Conservation (phyloP, 768 basidiomycete species). For the Russula virescens region DNA sequence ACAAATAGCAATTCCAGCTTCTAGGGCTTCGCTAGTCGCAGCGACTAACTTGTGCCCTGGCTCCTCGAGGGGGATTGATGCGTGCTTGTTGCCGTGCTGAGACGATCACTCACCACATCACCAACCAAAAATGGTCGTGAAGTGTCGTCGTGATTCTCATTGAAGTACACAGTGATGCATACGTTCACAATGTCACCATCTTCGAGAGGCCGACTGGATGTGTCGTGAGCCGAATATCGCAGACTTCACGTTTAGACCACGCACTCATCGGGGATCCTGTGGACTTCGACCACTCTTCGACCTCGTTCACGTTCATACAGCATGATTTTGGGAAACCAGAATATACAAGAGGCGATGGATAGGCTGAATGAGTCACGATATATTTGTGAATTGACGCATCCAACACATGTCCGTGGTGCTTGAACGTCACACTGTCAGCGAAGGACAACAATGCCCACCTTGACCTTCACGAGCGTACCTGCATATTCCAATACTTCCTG, state of each 20-base stretch:
- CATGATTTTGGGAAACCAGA: no score
- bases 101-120: constrained; percentile 65
- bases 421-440: background rate
- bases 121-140: constrained; percentile 81
- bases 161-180: constrained; percentile 73
- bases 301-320: constrained; percentile 86
- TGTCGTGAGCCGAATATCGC: background rate
- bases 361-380: constrained; percentile 63
- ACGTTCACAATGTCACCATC: constrained; percentile 82
- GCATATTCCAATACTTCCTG: constrained; percentile 20
- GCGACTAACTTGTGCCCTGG: constrained; percentile 60
- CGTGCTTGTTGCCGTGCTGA: no score
- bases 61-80: constrained; percentile 46
- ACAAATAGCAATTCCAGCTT: constrained; percentile 67
- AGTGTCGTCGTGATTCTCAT: constrained; percentile 88
- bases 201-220: constrained; percentile 65
- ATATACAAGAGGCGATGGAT: constrained; percentile 83
- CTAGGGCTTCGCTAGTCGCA: constrained; percentile 58
- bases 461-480: constrained; percentile 20
- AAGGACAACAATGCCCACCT: background rate
- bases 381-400: constrained; percentile 69
- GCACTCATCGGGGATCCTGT: constrained; percentile 90
- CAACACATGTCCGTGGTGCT: constrained; percentile 69
- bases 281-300: no score
- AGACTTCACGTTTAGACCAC: no score